These are phyloP conservation scores for Asterionellopsis glacialis DNA, from an alignment of 108 stramenopile species.

Conservation along the genomic window DNA sequence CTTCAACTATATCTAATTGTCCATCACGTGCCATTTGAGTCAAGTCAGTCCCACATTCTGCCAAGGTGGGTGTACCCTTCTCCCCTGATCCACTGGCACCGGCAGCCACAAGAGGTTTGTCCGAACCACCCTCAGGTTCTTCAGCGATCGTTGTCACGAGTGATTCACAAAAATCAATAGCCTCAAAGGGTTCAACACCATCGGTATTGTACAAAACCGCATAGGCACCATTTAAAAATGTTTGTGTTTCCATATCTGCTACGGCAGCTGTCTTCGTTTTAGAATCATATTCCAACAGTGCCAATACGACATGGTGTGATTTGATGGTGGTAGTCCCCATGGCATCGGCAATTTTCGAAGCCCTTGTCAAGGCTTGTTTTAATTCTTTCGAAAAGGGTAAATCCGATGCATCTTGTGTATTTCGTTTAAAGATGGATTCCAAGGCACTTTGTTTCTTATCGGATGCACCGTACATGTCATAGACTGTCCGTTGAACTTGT, in stretches of 20 bases:
- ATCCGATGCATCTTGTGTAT: conserved; percentile 30
- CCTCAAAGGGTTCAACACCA: conserved; percentile 36
- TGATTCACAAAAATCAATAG: conserved; percentile 59
- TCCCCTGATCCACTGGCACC: conserved; percentile 24
- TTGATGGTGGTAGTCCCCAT: conserved; percentile 38
- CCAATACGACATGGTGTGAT: conserved; percentile 57
- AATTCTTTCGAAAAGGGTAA: conserved; percentile 42
- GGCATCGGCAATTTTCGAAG: conserved; percentile 35
- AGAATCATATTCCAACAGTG: conserved; percentile 43
- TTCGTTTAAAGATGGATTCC: conserved; percentile 23
- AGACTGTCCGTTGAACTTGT: conserved; percentile 15
- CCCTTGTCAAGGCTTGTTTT: conserved; percentile 29
- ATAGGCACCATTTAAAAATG: conserved; percentile 42
- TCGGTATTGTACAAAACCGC: conserved; percentile 62
- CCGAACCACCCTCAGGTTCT: conserved; percentile 19
- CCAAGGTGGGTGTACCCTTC: conserved; percentile 50
- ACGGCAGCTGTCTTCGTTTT: conserved; percentile 18
- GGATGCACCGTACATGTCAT: conserved; percentile 22
- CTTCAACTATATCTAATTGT: conserved; percentile 62
- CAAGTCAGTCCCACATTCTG: conserved; percentile 61
- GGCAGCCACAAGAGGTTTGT: conserved; percentile 51
- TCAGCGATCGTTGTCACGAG: conserved; percentile 54
- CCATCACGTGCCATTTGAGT: conserved; percentile 59
- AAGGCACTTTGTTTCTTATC: conserved; percentile 7
- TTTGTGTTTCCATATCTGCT: conserved; percentile 21